These are phyloP conservation scores for Aspergillus leporis DNA, from an alignment of 495 filamentous ascomycete species.

Conservation along the genomic window DNA sequence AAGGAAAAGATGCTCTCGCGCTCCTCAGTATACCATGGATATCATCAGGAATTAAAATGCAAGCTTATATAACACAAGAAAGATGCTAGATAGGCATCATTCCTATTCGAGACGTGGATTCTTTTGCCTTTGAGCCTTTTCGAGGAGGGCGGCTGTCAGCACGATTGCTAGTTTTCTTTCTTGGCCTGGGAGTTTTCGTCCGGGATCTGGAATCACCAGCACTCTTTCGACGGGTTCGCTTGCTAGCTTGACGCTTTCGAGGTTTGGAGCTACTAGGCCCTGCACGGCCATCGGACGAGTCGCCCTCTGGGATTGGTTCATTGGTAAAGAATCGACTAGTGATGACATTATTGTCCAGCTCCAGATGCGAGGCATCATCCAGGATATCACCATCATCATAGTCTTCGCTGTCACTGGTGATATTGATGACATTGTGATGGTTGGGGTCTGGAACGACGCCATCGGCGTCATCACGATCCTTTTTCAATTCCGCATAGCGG, in stretches of 20 bases:
- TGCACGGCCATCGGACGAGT: slow-evolving; percentile 26
- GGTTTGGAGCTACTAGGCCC: slow-evolving; percentile 24
- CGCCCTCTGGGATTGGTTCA: slow-evolving; percentile 25
- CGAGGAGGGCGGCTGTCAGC: slow-evolving; percentile 28
- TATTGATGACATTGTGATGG: slow-evolving; percentile 65
- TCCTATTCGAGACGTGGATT: slow-evolving; percentile 39
- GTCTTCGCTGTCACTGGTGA: slow-evolving; percentile 60
- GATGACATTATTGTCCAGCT: slow-evolving; percentile 33
- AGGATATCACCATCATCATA: slow-evolving; percentile 50
- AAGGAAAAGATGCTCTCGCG: not conserved
- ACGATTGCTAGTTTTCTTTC: slow-evolving; percentile 28
- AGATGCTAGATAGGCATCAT: slow-evolving; percentile 47
- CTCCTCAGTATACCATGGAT: slow-evolving; percentile 21
- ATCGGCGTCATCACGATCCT: slow-evolving; percentile 41
- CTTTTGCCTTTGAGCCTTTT: slow-evolving; percentile 32
- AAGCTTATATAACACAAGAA: slow-evolving; percentile 12
- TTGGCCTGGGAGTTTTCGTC: slow-evolving; percentile 28
- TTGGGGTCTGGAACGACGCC: slow-evolving; percentile 56
- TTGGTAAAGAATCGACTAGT: slow-evolving; percentile 51
- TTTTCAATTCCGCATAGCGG: slow-evolving; percentile 61
- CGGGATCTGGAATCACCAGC: slow-evolving; percentile 26
- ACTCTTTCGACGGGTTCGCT: slow-evolving; percentile 34
- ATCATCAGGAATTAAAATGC: slow-evolving; percentile 20
- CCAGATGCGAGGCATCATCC: slow-evolving; percentile 16
- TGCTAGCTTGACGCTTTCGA: slow-evolving; percentile 31